A percentile compares a stretch with the other conserved stretches of the same genome.
These are phyloP conservation scores for Trifolium subterraneum DNA, from an alignment of 306 rosid genomes.

Conservation along the genomic window DNA sequence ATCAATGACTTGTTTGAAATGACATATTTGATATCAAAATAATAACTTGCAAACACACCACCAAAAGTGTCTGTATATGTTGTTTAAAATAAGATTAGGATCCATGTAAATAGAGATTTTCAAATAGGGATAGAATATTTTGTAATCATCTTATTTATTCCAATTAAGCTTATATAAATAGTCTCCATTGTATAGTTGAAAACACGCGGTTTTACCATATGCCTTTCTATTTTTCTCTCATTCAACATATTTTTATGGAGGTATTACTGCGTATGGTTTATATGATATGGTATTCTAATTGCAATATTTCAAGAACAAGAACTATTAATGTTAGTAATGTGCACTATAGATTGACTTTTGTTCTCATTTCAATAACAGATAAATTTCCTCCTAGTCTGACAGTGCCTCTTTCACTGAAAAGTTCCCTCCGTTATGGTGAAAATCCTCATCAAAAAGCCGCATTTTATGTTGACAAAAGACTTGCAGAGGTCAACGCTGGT, in stretches of 20 bases:
- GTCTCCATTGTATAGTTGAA: too few species aligned
- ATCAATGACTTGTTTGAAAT: not conserved
- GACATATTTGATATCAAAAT: not conserved
- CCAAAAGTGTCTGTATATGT: not conserved
- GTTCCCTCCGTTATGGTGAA: slow-evolving; percentile 90
- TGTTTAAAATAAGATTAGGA: not conserved
- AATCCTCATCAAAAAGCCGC: slow-evolving; percentile 96
- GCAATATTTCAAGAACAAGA: slow-evolving; percentile 14
- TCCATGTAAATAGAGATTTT: not conserved
- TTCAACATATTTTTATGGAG: not conserved
- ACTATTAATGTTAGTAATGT: not conserved
- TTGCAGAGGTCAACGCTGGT: slow-evolving; percentile 81
- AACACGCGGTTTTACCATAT: not conserved
- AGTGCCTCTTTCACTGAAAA: slow-evolving; percentile 68
- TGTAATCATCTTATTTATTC: not conserved
- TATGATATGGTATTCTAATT: slow-evolving; percentile 16
- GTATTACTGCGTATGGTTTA: not conserved
- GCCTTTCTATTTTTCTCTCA: not conserved
- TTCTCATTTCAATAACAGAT: slow-evolving; percentile 51
- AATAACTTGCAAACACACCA: not conserved
- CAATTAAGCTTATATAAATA: not conserved
- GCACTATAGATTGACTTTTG: slow-evolving; percentile 35
- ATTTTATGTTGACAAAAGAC: slow-evolving; percentile 78
- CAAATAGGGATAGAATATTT: not conserved
- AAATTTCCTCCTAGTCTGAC: slow-evolving; percentile 84